Evolutionary conservation across 2,329 filamentous ascomycete species (phyloP), one percentile per base, ranked within the genome.

Genomic region (Penicillium psychrosexuale): DNA sequence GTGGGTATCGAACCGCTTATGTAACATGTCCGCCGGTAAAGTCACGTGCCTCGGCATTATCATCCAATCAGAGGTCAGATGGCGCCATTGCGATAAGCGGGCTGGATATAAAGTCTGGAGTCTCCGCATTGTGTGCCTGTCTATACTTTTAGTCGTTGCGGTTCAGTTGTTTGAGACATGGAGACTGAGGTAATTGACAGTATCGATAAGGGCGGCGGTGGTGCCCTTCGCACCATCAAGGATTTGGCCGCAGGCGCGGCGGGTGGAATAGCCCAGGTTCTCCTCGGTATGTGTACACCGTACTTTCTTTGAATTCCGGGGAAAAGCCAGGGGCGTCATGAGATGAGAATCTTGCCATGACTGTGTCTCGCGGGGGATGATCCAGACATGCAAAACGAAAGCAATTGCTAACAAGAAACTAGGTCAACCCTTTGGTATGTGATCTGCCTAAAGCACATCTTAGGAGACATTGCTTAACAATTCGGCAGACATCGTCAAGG

Each of bases 211-310:
- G 71, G 67, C 34, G 72, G 66, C 34, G 73, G 75, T 58, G 69
- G 75, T 58, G 69, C 80, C 47, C 60, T 75, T 64, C 84, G 87
- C 70, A 88, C 89, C 47, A 78, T 86, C 67, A 99, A 97, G 80
- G 94, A 99, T 76, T 80, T 99, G 56, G 89, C 93, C 70, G 85
- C 94, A 11, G 94, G 94, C 36, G 94, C 94, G 56, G 89, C 88
- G 8, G 94, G 94, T 60, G 94, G 94, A 66, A 82, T 97, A 65
- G 93, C 94, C 17, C 94, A 99, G 76, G 94, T 99, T 40, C 78
- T 99, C 59, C 82, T 97, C 62, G 93, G 92, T 96, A 78, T 76
- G 85, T 81, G 58, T 49, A 37, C 51, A 47, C 39, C 53, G 31
- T 55, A 44, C 50, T 42, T 37, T 36, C 33, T 33, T 39, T 38